Conservation (phyloP, 2,329 filamentous ascomycete genomes). For the Xylariaceae sp. region DNA sequence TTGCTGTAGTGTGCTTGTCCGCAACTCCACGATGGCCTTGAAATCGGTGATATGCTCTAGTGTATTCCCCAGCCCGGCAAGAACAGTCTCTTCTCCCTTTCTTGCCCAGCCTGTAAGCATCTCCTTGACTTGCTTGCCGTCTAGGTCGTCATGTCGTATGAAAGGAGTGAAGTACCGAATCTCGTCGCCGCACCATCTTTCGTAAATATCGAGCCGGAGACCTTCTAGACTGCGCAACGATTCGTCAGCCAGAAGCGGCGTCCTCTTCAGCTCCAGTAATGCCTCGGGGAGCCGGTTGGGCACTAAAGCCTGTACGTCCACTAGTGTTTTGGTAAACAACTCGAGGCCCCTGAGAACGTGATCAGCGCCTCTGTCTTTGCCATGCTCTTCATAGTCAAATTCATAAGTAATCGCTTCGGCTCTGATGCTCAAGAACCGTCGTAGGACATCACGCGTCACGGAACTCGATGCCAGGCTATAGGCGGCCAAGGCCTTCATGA, state of each 20-base stretch:
- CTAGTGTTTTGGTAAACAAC: slow-evolving; percentile 70
- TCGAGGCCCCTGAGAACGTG: slow-evolving; percentile 60
- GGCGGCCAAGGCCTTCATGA: slow-evolving; percentile 72
- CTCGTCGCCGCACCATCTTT: slow-evolving; percentile 75
- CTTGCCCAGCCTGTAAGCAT: slow-evolving; percentile 61
- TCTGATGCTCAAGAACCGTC: slow-evolving; percentile 71
- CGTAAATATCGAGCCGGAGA: slow-evolving; percentile 70
- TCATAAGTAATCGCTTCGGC: slow-evolving; percentile 60
- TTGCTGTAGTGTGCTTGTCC: slow-evolving; percentile 64
- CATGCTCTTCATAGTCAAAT: slow-evolving; percentile 46
- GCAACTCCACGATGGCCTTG: slow-evolving; percentile 61
- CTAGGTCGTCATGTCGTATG: slow-evolving; percentile 73
- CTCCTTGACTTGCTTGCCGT: slow-evolving; percentile 52
- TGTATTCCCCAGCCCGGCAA: slow-evolving; percentile 56
- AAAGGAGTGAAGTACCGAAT: slow-evolving; percentile 83
- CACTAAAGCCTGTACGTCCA: slow-evolving; percentile 71
- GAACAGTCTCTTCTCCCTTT: slow-evolving; percentile 52
- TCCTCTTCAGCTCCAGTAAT: slow-evolving; percentile 61
- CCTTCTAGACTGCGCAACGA: slow-evolving; percentile 62
- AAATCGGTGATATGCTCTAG: slow-evolving; percentile 60
- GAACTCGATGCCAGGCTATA: slow-evolving; percentile 78
- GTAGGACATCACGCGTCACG: slow-evolving; percentile 70
- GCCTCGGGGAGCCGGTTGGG: slow-evolving; percentile 67
- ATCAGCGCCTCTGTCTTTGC: slow-evolving; percentile 36
- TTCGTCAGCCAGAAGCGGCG: slow-evolving; percentile 65